Evolutionary conservation across 495 filamentous ascomycete genomes (phyloP).

Genomic region (Trichoderma orchidacearum): DNA sequence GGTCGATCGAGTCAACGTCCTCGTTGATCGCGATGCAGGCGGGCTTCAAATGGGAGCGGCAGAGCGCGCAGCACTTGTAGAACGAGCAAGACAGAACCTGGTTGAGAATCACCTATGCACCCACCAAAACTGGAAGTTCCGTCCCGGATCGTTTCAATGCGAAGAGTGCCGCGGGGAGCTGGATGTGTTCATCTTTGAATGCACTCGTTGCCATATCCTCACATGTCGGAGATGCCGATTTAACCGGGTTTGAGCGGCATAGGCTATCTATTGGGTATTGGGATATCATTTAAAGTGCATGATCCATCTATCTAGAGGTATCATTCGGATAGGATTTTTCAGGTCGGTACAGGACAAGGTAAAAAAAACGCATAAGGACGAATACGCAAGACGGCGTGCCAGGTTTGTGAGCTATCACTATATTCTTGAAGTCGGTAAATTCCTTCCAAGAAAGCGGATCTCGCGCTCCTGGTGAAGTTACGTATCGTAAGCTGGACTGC

Average conservation of each 20-base stretch:
- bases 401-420: no score
- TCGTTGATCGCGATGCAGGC: neutral
- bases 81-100: neutral
- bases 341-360: no score
- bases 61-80: neutral
- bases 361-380: no score
- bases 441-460: no score
- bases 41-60: neutral
- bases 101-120: neutral
- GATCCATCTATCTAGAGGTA: no score
- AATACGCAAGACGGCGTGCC: no score
- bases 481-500: no score
- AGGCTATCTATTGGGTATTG: no score
- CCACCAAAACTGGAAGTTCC: neutral
- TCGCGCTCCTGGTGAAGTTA: no score
- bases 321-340: no score
- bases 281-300: no score
- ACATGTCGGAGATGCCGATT: neutral
- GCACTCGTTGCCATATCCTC: neutral
- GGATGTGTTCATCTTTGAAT: neutral
- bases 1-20: constrained; percentile 10
- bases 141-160: neutral
- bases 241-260: neutral
- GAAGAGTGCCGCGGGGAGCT: neutral
- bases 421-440: no score